A percentile compares a stretch with the other conserved stretches of the same genome.
phyloP scores from a whole-genome alignment of 306 rosid genomes.

The Citrullus mucosospermus region DNA sequence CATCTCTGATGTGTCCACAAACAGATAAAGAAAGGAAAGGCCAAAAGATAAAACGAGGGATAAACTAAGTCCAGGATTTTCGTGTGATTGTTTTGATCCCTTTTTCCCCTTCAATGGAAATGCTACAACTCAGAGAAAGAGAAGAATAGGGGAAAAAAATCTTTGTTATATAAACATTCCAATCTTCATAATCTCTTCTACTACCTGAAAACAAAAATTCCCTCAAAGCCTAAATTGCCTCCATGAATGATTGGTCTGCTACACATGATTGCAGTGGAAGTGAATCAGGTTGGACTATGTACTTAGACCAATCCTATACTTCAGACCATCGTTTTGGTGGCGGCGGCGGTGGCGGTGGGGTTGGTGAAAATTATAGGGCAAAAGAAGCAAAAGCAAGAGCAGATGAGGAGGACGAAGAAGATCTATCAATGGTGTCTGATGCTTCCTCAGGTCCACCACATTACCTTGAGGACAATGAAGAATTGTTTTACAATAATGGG shows the following conservation, averaged over 20 bases:
- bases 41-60: constrained; percentile 56
- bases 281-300: constrained; percentile 94
- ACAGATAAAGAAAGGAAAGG: constrained; percentile 35
- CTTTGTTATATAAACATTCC: not conserved
- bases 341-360: constrained; percentile 1
- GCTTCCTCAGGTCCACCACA: constrained; percentile 72
- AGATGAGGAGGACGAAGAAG: constrained; percentile 25
- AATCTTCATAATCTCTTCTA: not conserved
- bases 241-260: constrained; percentile 20
- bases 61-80: constrained; percentile 50
- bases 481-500: constrained; percentile 21
- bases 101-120: constrained; percentile 12
- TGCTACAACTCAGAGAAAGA: not conserved
- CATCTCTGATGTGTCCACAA: constrained; percentile 41
- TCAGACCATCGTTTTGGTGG: constrained; percentile 25
- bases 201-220: not conserved
- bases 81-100: constrained; percentile 37
- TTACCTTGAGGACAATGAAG: constrained; percentile 22
- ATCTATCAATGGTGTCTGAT: constrained; percentile 57
- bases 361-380: constrained; percentile 8
- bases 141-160: not conserved
- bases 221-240: not conserved
- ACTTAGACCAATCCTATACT: constrained; percentile 53
- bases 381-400: constrained; percentile 7
- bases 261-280: constrained; percentile 49